phyloP scores from a whole-genome alignment of 2,329 filamentous ascomycete genomes.

The Hirsutella thompsonii region DNA sequence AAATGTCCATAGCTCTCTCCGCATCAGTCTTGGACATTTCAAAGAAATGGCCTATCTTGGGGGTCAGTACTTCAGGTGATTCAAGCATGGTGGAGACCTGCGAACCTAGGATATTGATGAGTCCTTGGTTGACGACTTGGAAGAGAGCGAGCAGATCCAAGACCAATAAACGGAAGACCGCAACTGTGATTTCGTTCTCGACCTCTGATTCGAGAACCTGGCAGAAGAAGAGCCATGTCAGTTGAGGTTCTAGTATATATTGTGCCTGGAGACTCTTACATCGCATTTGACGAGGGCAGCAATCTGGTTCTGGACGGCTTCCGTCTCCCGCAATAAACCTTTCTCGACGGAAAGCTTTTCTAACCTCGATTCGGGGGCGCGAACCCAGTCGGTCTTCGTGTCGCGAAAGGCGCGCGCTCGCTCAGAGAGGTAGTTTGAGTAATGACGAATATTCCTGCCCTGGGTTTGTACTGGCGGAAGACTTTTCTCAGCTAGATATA shows the following conservation, averaged over 20 bases:
- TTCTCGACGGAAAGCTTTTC: conserved; percentile 85
- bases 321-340: conserved; percentile 81
- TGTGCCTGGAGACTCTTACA: conserved; percentile 36
- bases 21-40: conserved; percentile 95
- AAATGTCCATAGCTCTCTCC: conserved; percentile 81
- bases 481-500: neutral
- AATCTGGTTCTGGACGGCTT: conserved; percentile 80
- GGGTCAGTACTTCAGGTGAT: too few species aligned
- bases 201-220: conserved; percentile 77
- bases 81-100: conserved; percentile 6
- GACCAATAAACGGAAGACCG: conserved; percentile 82
- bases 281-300: conserved; percentile 79
- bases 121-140: conserved; percentile 89
- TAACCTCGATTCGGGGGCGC: conserved; percentile 66
- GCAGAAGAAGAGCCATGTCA: neutral
- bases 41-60: conserved; percentile 71
- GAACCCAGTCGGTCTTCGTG: conserved; percentile 82
- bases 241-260: neutral
- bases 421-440: conserved; percentile 75
- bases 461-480: conserved; percentile 69
- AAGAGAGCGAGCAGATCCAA: conserved; percentile 83
- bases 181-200: conserved; percentile 93
- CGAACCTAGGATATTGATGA: conserved; percentile 90
- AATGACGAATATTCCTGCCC: conserved; percentile 86
- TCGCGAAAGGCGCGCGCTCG: conserved; percentile 72